Percentiles rank a stretch among this genome's conserved stretches.
phyloP scores from a whole-genome alignment of 495 filamentous ascomycete species.

The Hyaloscypha finlandica region DNA sequence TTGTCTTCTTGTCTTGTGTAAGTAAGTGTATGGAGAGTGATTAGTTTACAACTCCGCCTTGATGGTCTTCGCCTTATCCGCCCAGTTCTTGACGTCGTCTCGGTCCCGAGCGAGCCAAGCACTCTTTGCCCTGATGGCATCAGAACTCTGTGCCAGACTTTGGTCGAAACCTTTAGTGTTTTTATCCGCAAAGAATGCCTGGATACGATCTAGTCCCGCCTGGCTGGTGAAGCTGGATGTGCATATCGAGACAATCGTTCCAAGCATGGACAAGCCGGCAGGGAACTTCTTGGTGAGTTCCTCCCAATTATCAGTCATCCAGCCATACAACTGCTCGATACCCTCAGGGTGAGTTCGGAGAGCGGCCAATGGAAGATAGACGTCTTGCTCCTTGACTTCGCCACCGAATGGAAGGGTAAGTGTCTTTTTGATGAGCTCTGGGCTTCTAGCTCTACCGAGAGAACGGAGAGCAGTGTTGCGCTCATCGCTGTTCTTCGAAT shows the following conservation, averaged over 20 bases:
- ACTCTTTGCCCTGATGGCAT: conserved; percentile 61
- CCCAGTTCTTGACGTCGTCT: conserved; percentile 57
- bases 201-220: conserved; percentile 72
- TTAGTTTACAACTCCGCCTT: conserved; percentile 27
- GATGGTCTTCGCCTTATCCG: conserved; percentile 36
- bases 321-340: conserved; percentile 77
- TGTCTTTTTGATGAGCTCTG: conserved; percentile 79
- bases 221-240: conserved; percentile 78
- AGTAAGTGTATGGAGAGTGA: background rate
- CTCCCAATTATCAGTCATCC: conserved; percentile 88
- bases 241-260: conserved; percentile 79
- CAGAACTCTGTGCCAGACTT: conserved; percentile 61
- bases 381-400: conserved; percentile 93
- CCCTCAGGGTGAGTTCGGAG: conserved; percentile 78
- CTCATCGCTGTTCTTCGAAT: conserved; percentile 88
- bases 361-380: conserved; percentile 83
- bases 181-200: conserved; percentile 77
- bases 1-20: background rate
- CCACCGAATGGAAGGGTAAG: conserved; percentile 72
- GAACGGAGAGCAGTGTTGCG: conserved; percentile 91
- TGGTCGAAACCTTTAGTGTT: conserved; percentile 76
- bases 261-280: conserved; percentile 80
- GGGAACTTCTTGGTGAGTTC: conserved; percentile 75
- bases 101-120: conserved; percentile 59
- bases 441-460: conserved; percentile 75